Evolutionary conservation across 2,329 filamentous ascomycete species (phyloP).

Genomic region (Ophiostoma triangulosporum): DNA sequence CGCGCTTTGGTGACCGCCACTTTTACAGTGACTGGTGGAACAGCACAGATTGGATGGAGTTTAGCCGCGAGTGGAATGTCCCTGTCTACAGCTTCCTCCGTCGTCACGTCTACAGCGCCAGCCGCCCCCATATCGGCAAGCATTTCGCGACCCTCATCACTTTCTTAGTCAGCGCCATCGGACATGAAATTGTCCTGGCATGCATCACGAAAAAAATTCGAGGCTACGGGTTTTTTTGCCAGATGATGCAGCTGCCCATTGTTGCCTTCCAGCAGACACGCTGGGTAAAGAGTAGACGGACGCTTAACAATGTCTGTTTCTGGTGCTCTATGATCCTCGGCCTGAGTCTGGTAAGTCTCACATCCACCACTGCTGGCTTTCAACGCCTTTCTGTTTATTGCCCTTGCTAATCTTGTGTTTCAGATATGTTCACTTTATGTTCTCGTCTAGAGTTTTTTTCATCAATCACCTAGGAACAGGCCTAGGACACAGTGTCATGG

Average conservation of each 20-base stretch:
- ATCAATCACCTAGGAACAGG: no score
- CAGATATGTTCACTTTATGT: constrained; percentile 43
- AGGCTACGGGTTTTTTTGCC: constrained; percentile 84
- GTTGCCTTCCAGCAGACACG: constrained; percentile 77
- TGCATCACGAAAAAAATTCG: constrained; percentile 95
- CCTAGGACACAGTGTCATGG: no score
- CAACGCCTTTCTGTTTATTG: background rate
- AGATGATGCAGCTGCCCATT: constrained; percentile 95
- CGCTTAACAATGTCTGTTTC: constrained; percentile 80
- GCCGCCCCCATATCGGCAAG: constrained; percentile 61
- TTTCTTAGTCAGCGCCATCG: constrained; percentile 77
- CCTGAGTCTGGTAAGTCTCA: constrained; percentile 55
- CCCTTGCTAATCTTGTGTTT: background rate
- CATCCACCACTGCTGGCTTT: background rate
- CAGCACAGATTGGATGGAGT: constrained; percentile 84
- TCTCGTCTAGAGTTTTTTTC: constrained; percentile 24
- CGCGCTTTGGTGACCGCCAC: constrained; percentile 80
- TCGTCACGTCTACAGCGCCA: constrained; percentile 83
- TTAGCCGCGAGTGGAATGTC: constrained; percentile 94
- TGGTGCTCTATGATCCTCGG: constrained; percentile 89
- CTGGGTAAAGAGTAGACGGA: constrained; percentile 59
- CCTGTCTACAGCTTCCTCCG: constrained; percentile 93
- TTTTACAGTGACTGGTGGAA: constrained; percentile 79
- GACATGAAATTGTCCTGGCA: constrained; percentile 92
- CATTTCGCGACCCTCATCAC: constrained; percentile 74